These are phyloP conservation scores for Cucurbita maxima DNA, from an alignment of 306 rosid genomes.

Conservation along the genomic window DNA sequence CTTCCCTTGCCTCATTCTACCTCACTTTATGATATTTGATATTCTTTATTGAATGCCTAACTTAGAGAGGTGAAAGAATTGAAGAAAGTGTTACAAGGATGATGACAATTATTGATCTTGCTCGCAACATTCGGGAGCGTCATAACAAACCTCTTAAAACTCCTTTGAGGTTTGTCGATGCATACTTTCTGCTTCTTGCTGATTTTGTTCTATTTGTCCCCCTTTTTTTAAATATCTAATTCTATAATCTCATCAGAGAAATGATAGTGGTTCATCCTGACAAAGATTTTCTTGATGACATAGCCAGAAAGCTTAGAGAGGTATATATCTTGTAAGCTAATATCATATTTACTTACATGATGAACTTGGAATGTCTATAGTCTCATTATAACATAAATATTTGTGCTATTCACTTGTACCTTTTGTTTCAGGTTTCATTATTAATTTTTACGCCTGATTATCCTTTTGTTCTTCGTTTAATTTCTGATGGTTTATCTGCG, in stretches of 20 bases:
- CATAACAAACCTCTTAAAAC: slow-evolving; percentile 89
- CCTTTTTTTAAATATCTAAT: neutral
- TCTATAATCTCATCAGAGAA: slow-evolving; percentile 35
- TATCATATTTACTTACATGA: neutral
- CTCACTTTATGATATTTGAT: neutral
- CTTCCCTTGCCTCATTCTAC: too few relatives aligned
- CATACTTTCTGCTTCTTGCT: neutral
- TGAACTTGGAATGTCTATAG: neutral
- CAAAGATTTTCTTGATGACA: slow-evolving; percentile 69
- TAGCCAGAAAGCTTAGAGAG: slow-evolving; percentile 79
- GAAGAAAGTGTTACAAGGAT: slow-evolving; percentile 87
- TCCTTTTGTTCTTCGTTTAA: neutral
- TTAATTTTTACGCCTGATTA: neutral
- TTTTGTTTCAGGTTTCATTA: neutral
- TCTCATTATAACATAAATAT: neutral
- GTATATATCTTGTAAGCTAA: slow-evolving; percentile 19
- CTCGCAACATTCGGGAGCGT: slow-evolving; percentile 89
- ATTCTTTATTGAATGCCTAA: slow-evolving; percentile 12
- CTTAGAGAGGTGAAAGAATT: slow-evolving; percentile 65
- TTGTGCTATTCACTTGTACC: neutral
- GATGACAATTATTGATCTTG: slow-evolving; percentile 88
- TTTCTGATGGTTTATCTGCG: slow-evolving; percentile 3
- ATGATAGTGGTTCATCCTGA: slow-evolving; percentile 97
- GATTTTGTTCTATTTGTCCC: neutral
- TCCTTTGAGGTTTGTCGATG: slow-evolving; percentile 54